Percentiles rank a stretch among this genome's conserved stretches.
Evolutionary conservation across 2,329 filamentous ascomycete genomes (phyloP).

Genomic region (Trichoderma atrobrunneum): DNA sequence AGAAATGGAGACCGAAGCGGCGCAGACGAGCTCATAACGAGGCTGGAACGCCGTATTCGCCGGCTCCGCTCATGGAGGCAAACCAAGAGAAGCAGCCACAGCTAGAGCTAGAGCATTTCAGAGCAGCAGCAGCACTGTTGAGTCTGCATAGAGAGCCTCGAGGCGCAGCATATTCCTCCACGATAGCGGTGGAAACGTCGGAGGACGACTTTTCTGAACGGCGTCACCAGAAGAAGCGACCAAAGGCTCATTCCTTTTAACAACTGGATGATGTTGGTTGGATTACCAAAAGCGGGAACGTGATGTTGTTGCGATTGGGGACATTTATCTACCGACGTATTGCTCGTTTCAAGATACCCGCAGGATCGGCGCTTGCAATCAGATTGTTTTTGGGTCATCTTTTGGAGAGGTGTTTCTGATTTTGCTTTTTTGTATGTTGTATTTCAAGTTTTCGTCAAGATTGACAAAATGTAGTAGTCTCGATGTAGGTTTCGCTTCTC

Average conservation of each 20-base stretch:
- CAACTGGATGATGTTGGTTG: not conserved
- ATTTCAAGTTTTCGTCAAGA: not conserved
- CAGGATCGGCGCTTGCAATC: slow-evolving; percentile 3
- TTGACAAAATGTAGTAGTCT: not conserved
- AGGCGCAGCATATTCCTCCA: not conserved
- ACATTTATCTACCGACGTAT: not conserved
- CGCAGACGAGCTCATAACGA: not conserved
- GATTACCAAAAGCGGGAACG: not conserved
- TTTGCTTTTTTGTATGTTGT: not conserved
- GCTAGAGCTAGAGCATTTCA: slow-evolving; percentile 11
- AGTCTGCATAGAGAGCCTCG: slow-evolving; percentile 17
- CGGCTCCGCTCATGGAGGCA: not conserved
- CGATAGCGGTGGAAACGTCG: not conserved
- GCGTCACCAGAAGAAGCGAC: slow-evolving; percentile 15
- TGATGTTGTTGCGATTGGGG: not conserved
- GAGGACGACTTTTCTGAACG: not conserved
- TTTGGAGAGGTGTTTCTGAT: not conserved
- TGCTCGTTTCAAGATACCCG: slow-evolving; percentile 3
- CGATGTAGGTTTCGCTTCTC: not conserved
- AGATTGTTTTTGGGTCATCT: not conserved
- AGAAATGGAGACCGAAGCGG: slow-evolving; percentile 11
- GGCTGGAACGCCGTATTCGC: not conserved
- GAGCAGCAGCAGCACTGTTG: slow-evolving; percentile 20
- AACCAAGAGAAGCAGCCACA: not conserved
- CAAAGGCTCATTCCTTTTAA: slow-evolving; percentile 16